Evolutionary conservation across 2,329 filamentous ascomycete genomes (phyloP).

Genomic region (Fusarium acutatum): DNA sequence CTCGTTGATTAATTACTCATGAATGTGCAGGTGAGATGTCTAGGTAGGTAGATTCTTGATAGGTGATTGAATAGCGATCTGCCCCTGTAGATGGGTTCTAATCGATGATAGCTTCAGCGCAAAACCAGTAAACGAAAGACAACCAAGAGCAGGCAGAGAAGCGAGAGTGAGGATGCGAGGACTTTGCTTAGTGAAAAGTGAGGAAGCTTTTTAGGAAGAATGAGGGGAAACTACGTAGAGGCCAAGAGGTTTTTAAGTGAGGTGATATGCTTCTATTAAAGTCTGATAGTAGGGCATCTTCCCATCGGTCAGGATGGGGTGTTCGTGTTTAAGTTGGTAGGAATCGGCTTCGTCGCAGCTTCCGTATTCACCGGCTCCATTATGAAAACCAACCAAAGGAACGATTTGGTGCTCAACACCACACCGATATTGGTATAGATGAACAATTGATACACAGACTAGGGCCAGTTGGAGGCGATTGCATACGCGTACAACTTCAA

Average conservation of each 20-base stretch:
- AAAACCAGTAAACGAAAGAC: constrained; percentile 32
- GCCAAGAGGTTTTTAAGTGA: constrained; percentile 30
- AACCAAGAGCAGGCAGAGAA: constrained; percentile 6
- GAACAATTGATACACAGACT: constrained; percentile 16
- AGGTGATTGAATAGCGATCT: constrained; percentile 1
- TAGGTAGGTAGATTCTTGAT: neutral
- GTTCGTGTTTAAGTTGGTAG: constrained; percentile 15
- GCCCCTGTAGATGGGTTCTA: neutral
- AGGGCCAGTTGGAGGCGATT: constrained; percentile 16
- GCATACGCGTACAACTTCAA: constrained; percentile 28
- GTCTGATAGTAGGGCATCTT: constrained; percentile 9
- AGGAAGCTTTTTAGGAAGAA: constrained; percentile 18
- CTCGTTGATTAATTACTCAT: constrained; percentile 12
- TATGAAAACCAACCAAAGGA: neutral
- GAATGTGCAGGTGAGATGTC: constrained; percentile 9
- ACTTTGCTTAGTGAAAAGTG: constrained; percentile 8
- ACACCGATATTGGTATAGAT: constrained; percentile 30
- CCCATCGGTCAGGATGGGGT: constrained; percentile 4
- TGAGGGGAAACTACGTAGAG: constrained; percentile 6
- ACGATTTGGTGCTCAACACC: constrained; percentile 25
- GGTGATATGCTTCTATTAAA: constrained; percentile 18
- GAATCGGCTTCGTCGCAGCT: constrained; percentile 19
- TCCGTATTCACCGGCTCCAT: constrained; percentile 24
- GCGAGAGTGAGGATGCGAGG: constrained; percentile 14
- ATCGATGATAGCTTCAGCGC: constrained; percentile 2